Evolutionary conservation across 495 filamentous ascomycete genomes (phyloP).

Genomic region (Friedmanniomyces simplex): DNA sequence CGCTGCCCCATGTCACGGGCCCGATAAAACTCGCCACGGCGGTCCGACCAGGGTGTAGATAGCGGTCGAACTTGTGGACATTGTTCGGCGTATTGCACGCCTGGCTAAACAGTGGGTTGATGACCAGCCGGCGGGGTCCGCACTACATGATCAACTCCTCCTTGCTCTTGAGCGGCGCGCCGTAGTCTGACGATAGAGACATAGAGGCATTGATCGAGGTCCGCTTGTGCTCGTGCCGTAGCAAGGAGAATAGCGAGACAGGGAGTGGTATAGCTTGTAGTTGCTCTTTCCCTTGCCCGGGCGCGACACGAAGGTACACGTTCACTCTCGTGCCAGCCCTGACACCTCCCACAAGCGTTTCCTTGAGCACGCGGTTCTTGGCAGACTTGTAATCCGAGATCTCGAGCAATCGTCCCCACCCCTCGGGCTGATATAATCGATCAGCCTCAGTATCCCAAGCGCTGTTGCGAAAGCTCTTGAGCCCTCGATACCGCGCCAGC

Average conservation of each 20-base stretch:
- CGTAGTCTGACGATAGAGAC: constrained; percentile 60
- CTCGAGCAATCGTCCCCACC: constrained; percentile 75
- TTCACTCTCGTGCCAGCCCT: constrained; percentile 70
- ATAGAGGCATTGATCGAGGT: constrained; percentile 80
- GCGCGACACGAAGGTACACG: constrained; percentile 52
- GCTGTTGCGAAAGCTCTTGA: constrained; percentile 81
- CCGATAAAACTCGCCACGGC: constrained; percentile 82
- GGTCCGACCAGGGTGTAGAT: constrained; percentile 78
- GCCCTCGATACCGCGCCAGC: constrained; percentile 70
- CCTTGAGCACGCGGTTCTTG: constrained; percentile 60
- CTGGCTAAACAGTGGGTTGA: constrained; percentile 85
- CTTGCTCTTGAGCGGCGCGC: constrained; percentile 73
- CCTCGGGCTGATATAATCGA: constrained; percentile 70
- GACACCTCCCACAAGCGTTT: constrained; percentile 78
- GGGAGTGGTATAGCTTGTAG: constrained; percentile 46
- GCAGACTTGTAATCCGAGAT: constrained; percentile 75
- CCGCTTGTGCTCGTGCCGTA: constrained; percentile 89
- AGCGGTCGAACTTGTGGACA: constrained; percentile 93
- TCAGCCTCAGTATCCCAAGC: constrained; percentile 85
- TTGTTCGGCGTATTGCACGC: constrained; percentile 79
- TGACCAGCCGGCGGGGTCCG: constrained; percentile 70
- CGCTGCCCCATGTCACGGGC: constrained; percentile 83
- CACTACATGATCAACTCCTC: constrained; percentile 80
- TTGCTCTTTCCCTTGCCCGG: constrained; percentile 38
- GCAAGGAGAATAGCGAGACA: constrained; percentile 65